These are phyloP conservation scores for Ceratobasidium sp. DNA, from an alignment of 1,284 basidiomycete genomes.

Conservation along the genomic window DNA sequence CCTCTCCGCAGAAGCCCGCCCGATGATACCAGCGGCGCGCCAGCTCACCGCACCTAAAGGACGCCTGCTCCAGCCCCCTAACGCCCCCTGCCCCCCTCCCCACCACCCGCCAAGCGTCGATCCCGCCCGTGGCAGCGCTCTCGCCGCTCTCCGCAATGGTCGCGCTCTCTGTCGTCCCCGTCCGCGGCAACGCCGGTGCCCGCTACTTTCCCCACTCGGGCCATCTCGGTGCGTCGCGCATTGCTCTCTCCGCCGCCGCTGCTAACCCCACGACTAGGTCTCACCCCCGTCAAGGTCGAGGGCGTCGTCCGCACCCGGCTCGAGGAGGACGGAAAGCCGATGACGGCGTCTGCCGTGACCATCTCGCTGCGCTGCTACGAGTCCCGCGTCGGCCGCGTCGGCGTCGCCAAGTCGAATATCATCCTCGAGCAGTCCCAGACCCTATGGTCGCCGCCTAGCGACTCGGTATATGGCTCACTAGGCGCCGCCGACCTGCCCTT, in stretches of 20 bases:
- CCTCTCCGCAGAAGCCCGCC: background rate
- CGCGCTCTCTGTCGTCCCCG: slow-evolving; percentile 45
- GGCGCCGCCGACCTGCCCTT: slow-evolving; percentile 72
- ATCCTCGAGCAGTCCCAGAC: slow-evolving; percentile 69
- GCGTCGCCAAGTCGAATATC: slow-evolving; percentile 63
- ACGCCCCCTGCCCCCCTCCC: slow-evolving; percentile 23
- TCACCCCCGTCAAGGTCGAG: slow-evolving; percentile 78
- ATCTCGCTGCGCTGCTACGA: slow-evolving; percentile 81
- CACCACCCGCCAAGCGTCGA: background rate
- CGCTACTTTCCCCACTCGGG: slow-evolving; percentile 77
- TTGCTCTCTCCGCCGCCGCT: background rate
- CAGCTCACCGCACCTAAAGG: slow-evolving; percentile 29
- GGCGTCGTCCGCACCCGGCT: slow-evolving; percentile 75
- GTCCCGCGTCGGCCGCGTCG: slow-evolving; percentile 66
- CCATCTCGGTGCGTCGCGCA: slow-evolving; percentile 59
- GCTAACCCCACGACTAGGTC: slow-evolving; percentile 48
- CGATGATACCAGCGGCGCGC: slow-evolving; percentile 25
- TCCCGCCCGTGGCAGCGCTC: background rate
- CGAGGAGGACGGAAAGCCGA: slow-evolving; percentile 71
- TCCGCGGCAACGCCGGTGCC: slow-evolving; percentile 67
- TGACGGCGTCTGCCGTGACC: slow-evolving; percentile 67
- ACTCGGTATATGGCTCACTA: slow-evolving; percentile 62
- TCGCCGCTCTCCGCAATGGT: slow-evolving; percentile 39
- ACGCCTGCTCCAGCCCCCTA: slow-evolving; percentile 13
- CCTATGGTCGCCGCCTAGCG: slow-evolving; percentile 62